These are phyloP conservation scores for Cystobasidiaceae sp. DNA, from an alignment of 1,284 basidiomycete genomes.

Conservation along the genomic window DNA sequence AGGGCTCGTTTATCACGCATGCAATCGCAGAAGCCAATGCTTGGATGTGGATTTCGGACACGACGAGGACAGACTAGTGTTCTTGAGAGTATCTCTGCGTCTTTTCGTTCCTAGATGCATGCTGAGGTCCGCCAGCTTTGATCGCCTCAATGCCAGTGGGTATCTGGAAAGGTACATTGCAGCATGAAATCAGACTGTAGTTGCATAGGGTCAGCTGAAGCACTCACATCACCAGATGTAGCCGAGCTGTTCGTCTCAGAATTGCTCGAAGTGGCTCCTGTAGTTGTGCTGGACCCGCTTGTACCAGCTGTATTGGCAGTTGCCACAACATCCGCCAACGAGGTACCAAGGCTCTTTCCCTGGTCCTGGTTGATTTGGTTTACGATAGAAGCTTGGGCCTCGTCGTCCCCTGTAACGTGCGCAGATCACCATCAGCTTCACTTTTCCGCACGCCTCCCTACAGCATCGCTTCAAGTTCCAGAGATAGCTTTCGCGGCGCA, in stretches of 20 bases:
- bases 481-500: background rate
- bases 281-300: background rate
- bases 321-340: background rate
- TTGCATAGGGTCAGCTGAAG: background rate
- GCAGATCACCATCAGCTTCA: background rate
- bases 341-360: slow-evolving; percentile 2
- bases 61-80: too few species aligned
- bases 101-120: background rate
- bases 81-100: background rate
- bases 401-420: slow-evolving; percentile 4
- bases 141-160: slow-evolving; percentile 27
- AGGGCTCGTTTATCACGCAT: too few species aligned
- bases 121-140: slow-evolving; percentile 13
- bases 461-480: too few species aligned
- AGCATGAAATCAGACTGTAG: background rate
- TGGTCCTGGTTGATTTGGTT: slow-evolving; percentile 27
- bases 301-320: background rate
- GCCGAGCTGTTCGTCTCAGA: background rate
- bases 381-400: slow-evolving; percentile 10
- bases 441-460: too few species aligned
- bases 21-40: too few species aligned
- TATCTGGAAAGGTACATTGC: background rate
- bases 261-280: background rate
- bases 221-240: background rate
- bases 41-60: too few species aligned